Percentiles rank a stretch among this genome's conserved stretches.
Conservation (phyloP, 441 rosid species). For the Euphorbia celastroides region DNA sequence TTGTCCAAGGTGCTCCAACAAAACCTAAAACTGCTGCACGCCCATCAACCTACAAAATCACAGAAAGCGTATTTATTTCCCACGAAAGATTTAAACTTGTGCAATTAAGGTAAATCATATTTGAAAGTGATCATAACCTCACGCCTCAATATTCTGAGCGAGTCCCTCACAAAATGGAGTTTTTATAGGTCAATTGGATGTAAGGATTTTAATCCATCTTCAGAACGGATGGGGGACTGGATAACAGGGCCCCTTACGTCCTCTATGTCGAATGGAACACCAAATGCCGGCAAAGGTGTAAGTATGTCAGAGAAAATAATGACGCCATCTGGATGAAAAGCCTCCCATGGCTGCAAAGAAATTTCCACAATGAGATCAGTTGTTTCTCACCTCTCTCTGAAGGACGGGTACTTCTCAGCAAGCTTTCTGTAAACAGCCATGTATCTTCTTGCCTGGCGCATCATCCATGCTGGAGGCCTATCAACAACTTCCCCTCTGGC, state of each 20-base stretch:
- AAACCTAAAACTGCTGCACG: slow-evolving; percentile 81
- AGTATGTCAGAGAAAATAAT: slow-evolving; percentile 95
- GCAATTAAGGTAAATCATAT: slow-evolving; percentile 2
- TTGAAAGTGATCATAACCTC: slow-evolving; percentile 48
- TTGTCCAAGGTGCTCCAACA: slow-evolving; percentile 97
- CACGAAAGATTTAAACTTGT: slow-evolving; percentile 2
- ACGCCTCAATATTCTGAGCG: slow-evolving; percentile 62
- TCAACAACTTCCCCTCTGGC: slow-evolving; percentile 72
- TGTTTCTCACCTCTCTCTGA: slow-evolving; percentile 91
- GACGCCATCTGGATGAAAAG: slow-evolving; percentile 86
- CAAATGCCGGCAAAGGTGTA: slow-evolving; percentile 89
- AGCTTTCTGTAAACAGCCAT: slow-evolving; percentile 95
- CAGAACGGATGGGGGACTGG: slow-evolving; percentile 65
- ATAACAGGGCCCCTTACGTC: slow-evolving; percentile 83
- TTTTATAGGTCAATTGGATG: slow-evolving; percentile 75
- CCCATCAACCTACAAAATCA: slow-evolving; percentile 53
- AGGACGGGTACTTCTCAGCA: slow-evolving; percentile 83
- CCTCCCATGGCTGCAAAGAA: slow-evolving; percentile 97
- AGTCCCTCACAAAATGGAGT: slow-evolving; percentile 71
- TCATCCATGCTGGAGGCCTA: slow-evolving; percentile 99
- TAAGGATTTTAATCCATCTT: slow-evolving; percentile 58
- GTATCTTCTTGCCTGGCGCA: slow-evolving; percentile 98
- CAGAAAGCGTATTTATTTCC: slow-evolving; percentile 3
- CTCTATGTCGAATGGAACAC: slow-evolving; percentile 92
- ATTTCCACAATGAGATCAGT: slow-evolving; percentile 88